Base-by-base conservation (phyloP, 805 yeast genomes). In the Wickerhamiella shivajii region DNA sequence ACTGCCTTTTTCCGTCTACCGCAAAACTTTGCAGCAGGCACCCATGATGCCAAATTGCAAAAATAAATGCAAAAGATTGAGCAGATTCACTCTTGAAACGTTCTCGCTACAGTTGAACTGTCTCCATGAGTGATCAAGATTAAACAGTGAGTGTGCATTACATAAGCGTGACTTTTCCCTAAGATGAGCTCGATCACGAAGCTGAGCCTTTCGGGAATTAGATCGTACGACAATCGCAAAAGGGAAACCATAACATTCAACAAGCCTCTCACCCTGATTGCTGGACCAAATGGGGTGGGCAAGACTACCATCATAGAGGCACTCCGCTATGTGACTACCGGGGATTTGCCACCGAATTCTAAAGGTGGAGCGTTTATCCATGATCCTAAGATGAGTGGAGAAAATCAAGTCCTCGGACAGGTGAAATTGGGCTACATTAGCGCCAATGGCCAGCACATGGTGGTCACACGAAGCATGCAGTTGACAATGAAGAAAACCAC, bases 241-340 rank as follows among this genome's bases (percentile, higher is more conserved):
- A 64, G 80, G 19, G 95, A 90, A 50, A 75, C 85, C 1, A 81
- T 90, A 39, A 80, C 79, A 49, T 90, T 90, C 56, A 84, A 85
- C 11, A 69, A 70, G 30, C 99, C 99, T 0, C 59, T 90, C 50
- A 90, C 98, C 0, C 63, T 90, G 30, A 87, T 90, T 34, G 93
- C 93, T 18, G 99, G 99, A 0, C 78, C 78, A 33, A 90, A 90
- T 56, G 97, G 98, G 20, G 77, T 93, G 18, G 98, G 98, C 8
- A 87, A 90, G 52, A 90, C 97, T 50, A 85, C 97, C 1, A 75
- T 90, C 37, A 92, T 90, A 41, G 99, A 90, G 55, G 84, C 96
- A 52, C 62, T 90, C 39, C 71, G 84, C 51, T 90, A 84, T 55
- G 87, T 92, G 14, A 83, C 98, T 8, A 87, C 98, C 0, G 97